phyloP scores from a whole-genome alignment of 2,329 filamentous ascomycete species.

The Tolypocladium endophyticum region DNA sequence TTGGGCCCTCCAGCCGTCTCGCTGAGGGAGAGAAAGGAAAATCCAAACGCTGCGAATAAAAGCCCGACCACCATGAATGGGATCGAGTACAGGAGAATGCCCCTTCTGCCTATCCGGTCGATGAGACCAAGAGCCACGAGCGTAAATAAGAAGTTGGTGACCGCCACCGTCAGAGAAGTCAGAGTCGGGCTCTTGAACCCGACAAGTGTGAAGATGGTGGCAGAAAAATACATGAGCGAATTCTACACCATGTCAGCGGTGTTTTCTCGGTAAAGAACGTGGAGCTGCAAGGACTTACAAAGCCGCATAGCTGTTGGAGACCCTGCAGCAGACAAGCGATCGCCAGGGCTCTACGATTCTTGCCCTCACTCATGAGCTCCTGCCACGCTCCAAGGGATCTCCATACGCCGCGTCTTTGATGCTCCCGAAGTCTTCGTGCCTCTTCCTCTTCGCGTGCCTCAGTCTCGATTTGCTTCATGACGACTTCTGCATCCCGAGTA shows the following conservation, averaged over 20 bases:
- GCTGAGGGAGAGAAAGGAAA: slow-evolving; percentile 49
- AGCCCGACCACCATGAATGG: slow-evolving; percentile 75
- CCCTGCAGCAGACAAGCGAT: slow-evolving; percentile 84
- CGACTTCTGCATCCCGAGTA: slow-evolving; percentile 39
- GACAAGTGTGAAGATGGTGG: slow-evolving; percentile 68
- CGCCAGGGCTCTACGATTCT: slow-evolving; percentile 62
- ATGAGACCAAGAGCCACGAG: slow-evolving; percentile 66
- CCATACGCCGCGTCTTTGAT: slow-evolving; percentile 15
- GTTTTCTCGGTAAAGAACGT: not conserved
- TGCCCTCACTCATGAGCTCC: slow-evolving; percentile 45
- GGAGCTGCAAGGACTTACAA: slow-evolving; percentile 38
- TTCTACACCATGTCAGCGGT: slow-evolving; percentile 39
- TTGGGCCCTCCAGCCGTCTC: slow-evolving; percentile 7
- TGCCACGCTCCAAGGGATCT: slow-evolving; percentile 36
- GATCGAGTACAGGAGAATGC: slow-evolving; percentile 72
- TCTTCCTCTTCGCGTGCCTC: slow-evolving; percentile 65
- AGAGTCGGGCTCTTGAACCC: slow-evolving; percentile 71
- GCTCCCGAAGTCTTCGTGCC: slow-evolving; percentile 25
- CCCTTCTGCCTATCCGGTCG: slow-evolving; percentile 67
- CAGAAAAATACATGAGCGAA: slow-evolving; percentile 85
- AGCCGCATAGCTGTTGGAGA: slow-evolving; percentile 80
- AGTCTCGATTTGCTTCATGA: slow-evolving; percentile 59
- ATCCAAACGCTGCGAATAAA: slow-evolving; percentile 59
- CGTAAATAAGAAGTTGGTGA: slow-evolving; percentile 75
- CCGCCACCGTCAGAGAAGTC: slow-evolving; percentile 68